A percentile compares a stretch with the other conserved stretches of the same genome.
phyloP scores from a whole-genome alignment of 768 basidiomycete genomes.

The Leccinum broughii region DNA sequence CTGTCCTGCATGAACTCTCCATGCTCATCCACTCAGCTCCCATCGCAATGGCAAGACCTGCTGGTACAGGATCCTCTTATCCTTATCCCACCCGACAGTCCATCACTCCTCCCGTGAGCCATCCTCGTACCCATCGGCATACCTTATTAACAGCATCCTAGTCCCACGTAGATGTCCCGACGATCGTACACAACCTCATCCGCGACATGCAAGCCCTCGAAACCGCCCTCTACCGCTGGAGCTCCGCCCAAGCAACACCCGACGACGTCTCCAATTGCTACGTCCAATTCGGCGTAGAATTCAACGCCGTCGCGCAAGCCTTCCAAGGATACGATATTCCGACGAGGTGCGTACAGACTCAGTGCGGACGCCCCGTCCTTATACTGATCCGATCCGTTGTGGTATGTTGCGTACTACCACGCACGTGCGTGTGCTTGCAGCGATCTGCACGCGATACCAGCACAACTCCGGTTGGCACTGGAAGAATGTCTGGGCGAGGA shows the following conservation, averaged over 20 bases:
- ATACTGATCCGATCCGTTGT: neutral
- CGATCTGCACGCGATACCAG: conserved; percentile 41
- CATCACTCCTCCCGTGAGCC: conserved; percentile 1
- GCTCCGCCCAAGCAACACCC: conserved; percentile 55
- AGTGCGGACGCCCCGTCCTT: conserved; percentile 7
- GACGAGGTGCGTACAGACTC: conserved; percentile 57
- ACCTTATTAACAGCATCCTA: neutral
- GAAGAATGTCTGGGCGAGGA: conserved; percentile 47
- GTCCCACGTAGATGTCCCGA: conserved; percentile 48
- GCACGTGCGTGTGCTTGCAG: conserved; percentile 22
- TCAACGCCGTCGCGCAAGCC: conserved; percentile 75
- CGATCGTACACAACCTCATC: conserved; percentile 66
- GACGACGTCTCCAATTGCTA: conserved; percentile 85
- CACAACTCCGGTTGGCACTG: conserved; percentile 39
- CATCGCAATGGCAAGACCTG: conserved; percentile 12
- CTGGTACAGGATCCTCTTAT: conserved; percentile 11
- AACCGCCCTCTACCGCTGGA: conserved; percentile 71
- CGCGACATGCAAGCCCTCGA: conserved; percentile 83
- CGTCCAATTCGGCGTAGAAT: conserved; percentile 85
- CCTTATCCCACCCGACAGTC: neutral
- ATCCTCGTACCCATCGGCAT: neutral
- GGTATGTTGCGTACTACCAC: neutral
- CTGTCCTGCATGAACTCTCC: neutral
- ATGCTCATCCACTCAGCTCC: neutral
- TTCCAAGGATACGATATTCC: conserved; percentile 75